Evolutionary conservation across 2,329 filamentous ascomycete genomes (phyloP), one percentile per base, ranked within the genome.

Genomic region (Grosmannia clavigera): DNA sequence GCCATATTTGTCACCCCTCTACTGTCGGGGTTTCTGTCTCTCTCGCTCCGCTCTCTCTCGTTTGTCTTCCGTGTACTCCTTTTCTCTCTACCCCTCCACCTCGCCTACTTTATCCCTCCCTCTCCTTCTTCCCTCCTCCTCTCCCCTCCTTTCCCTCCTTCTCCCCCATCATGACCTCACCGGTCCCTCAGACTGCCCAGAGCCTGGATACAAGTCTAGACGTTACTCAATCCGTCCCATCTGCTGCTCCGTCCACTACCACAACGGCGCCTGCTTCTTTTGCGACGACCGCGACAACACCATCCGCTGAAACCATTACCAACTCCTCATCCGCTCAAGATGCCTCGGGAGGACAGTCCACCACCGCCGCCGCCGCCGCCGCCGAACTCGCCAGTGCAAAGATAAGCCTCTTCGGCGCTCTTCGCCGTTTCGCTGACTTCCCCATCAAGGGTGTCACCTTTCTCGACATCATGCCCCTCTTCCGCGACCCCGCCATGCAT

Each of bases 401-500:
- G 81, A 76, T 84, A 81, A 87, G 75, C 81, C 92, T 79, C 80
- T 75, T 85, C 70, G 75, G 76, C 66, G 83, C 87, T 62, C 83
- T 97, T 67, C 88, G 89, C 74, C 86, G 91, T 73, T 95, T 90
- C 77, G 84, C 85, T 69, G 90, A 97, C 79, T 97, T 96, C 77
- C 92, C 92, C 62, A 86, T 87, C 66, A 85, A 88, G 54, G 92
- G 94, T 73, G 92, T 99, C 71, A 81, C 95, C 69, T 99, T 99
- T 75, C 90, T 96, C 78, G 94, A 99, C 72, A 97, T 99, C 75
- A 86, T 99, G 74, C 94, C 94, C 63, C 86, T 97, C 71, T 97
- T 99, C 79, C 85, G 89, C 72, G 81, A 90, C 70, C 84, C 86
- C 60, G 70, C 73, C 58, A 79, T 88, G 63, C 92, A 96, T 76